These are phyloP conservation scores for Diaporthe sp. DNA, from an alignment of 2,329 filamentous ascomycete species.

Conservation along the genomic window DNA sequence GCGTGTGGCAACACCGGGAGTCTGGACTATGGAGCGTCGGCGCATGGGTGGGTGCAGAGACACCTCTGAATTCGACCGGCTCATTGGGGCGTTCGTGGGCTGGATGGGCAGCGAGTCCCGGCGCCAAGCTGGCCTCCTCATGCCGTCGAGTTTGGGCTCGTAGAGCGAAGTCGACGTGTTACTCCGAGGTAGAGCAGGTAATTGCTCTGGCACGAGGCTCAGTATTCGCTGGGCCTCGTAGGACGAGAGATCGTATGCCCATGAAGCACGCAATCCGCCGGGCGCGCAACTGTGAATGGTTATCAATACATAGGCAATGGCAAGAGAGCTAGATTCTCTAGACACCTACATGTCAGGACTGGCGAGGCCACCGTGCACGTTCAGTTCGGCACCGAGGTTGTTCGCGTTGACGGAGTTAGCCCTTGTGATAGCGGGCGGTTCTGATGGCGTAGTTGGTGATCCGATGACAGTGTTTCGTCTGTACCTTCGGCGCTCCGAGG, in stretches of 20 bases:
- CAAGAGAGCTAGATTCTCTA: neutral
- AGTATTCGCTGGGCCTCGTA: slow-evolving; percentile 61
- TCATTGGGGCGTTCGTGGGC: slow-evolving; percentile 47
- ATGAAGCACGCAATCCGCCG: slow-evolving; percentile 52
- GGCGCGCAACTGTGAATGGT: slow-evolving; percentile 48
- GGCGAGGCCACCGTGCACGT: slow-evolving; percentile 45
- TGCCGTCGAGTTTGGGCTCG: slow-evolving; percentile 45
- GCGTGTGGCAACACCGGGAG: slow-evolving; percentile 64
- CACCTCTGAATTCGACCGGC: slow-evolving; percentile 60
- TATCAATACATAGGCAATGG: slow-evolving; percentile 1
- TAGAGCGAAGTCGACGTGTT: slow-evolving; percentile 21
- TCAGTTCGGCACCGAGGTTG: slow-evolving; percentile 43
- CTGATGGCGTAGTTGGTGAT: slow-evolving; percentile 33
- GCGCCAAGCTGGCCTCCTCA: slow-evolving; percentile 48
- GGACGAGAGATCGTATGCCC: slow-evolving; percentile 58
- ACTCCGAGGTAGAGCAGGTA: slow-evolving; percentile 22
- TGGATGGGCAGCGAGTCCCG: slow-evolving; percentile 52
- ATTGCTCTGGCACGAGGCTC: slow-evolving; percentile 51
- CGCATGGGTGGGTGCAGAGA: slow-evolving; percentile 62
- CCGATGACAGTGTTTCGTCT: slow-evolving; percentile 49
- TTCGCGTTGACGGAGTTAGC: slow-evolving; percentile 49
- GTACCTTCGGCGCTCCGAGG: slow-evolving; percentile 40
- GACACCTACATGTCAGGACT: slow-evolving; percentile 46
- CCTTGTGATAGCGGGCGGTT: slow-evolving; percentile 45
- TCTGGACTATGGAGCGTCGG: slow-evolving; percentile 61